Evolutionary conservation across 805 yeast species (phyloP), one percentile per base, ranked within the genome.

Genomic region (Candida silvicultrix): DNA sequence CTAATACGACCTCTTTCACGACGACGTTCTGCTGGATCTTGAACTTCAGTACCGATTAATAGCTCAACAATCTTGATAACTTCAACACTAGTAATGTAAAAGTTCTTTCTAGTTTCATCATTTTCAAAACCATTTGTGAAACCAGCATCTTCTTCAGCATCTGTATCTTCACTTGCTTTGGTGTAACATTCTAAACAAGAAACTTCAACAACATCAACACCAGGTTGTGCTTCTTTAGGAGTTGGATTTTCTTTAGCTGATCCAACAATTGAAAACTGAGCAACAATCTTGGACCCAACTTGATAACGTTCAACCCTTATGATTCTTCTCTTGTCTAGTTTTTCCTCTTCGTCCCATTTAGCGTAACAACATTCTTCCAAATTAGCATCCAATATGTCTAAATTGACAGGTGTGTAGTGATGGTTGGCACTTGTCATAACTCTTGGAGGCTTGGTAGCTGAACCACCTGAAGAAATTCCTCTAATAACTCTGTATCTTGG

Each of bases 1-100:
- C 87, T 67, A 39, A 81, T 76, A 46, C 87, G 66, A n/a, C 86
- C 86, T 41, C 85, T 60, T 57, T 81, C 86, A 48, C 76, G 71
- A 49, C 87, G 71, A 49, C 79, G 71, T 45, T 75, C 81, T 7
- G 68, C 68, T 5, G 77, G 70, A 46, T 74, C 74, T 45, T 63
- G 64, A 31, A 60, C 56, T 46, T 71, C 71, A 2, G 74, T 68
- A 6, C 83, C 82, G 50, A 81, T 78, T 40, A 81, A 58, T 43
- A 80, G 58, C 62, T 81, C 86, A 28, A 81, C 83, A 51, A 81
- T 75, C 60, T 75, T 80, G 50, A 81, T 75, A 19, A 81, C 85
- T 56, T 81, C 87, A 32, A 81, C 85, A 46, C 81, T 74, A 1
- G 87, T 81, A 46, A 81, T 77, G 63, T 80, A 81, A 57, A 56